Evolutionary conservation across 306 rosid genomes (phyloP).

Genomic region (Oemleria cerasiformis): DNA sequence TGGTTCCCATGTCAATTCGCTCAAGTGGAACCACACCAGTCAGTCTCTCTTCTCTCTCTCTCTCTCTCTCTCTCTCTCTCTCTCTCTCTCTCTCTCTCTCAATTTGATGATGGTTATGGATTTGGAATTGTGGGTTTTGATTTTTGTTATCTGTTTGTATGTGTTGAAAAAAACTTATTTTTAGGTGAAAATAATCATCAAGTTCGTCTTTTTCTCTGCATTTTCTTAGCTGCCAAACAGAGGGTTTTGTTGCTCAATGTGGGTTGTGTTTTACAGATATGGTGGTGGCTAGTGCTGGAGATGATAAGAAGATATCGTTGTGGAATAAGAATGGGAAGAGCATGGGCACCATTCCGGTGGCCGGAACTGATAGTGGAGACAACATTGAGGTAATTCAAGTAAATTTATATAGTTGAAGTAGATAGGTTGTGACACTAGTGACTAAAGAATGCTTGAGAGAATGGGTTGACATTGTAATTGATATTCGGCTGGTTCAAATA

Average conservation of each 20-base stretch:
- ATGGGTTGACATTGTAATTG: slow-evolving; percentile 15
- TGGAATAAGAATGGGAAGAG: slow-evolving; percentile 88
- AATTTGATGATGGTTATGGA: slow-evolving; percentile 3
- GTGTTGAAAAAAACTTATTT: neutral
- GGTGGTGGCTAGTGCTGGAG: slow-evolving; percentile 98
- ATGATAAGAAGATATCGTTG: slow-evolving; percentile 87
- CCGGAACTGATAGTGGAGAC: slow-evolving; percentile 77
- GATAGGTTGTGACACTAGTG: neutral
- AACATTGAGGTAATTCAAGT: slow-evolving; percentile 56
- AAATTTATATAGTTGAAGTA: slow-evolving; percentile 12
- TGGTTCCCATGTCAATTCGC: slow-evolving; percentile 74
- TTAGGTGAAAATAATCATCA: neutral
- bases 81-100: neutral
- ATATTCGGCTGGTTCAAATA: slow-evolving; percentile 8
- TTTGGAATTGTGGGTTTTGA: neutral
- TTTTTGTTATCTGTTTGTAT: neutral
- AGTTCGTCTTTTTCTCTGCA: neutral
- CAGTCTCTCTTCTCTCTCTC: slow-evolving; percentile 30
- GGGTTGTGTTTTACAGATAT: slow-evolving; percentile 54
- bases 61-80: slow-evolving; percentile 12
- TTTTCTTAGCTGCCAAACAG: slow-evolving; percentile 2
- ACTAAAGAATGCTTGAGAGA: neutral
- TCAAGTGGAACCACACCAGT: slow-evolving; percentile 99
- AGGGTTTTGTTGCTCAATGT: slow-evolving; percentile 5
- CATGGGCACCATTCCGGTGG: slow-evolving; percentile 92